These are phyloP conservation scores for Lyophyllum shimeji DNA, from an alignment of 768 basidiomycete species.

Conservation along the genomic window DNA sequence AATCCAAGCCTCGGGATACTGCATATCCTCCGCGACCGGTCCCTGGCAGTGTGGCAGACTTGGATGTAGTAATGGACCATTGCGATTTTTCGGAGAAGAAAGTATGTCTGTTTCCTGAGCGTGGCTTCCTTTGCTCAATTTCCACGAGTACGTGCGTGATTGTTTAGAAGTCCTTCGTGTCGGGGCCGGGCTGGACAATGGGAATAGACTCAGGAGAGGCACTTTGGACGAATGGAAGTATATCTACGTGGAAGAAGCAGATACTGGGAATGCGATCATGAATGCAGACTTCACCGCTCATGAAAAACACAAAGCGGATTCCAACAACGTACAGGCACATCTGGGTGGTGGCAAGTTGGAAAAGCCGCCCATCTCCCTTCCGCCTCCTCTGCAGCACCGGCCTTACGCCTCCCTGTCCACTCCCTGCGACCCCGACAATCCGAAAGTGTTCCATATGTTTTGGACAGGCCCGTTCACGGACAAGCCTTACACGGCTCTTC, in stretches of 20 bases:
- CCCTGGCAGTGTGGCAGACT: slow-evolving; percentile 81
- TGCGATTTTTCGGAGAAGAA: slow-evolving; percentile 87
- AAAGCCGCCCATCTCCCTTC: slow-evolving; percentile 43
- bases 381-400: slow-evolving; percentile 49
- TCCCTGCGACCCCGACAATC: slow-evolving; percentile 82
- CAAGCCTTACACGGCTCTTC: slow-evolving; percentile 93
- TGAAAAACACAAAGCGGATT: slow-evolving; percentile 31
- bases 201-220: slow-evolving; percentile 69
- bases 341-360: slow-evolving; percentile 67
- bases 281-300: slow-evolving; percentile 4
- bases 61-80: slow-evolving; percentile 88
- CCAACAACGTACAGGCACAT: slow-evolving; percentile 55
- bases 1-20: slow-evolving; percentile 56
- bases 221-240: slow-evolving; percentile 86
- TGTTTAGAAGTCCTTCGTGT: slow-evolving; percentile 94
- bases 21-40: slow-evolving; percentile 89
- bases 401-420: slow-evolving; percentile 55
- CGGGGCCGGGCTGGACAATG: slow-evolving; percentile 86
- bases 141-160: slow-evolving; percentile 88
- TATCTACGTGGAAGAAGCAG: slow-evolving; percentile 70
- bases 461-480: slow-evolving; percentile 99
- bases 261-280: slow-evolving; percentile 24
- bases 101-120: slow-evolving; percentile 34
- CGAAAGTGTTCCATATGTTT: slow-evolving; percentile 96
- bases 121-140: slow-evolving; percentile 9